Conservation (phyloP, 441 rosid species). For the Populus trichocarpa region DNA sequence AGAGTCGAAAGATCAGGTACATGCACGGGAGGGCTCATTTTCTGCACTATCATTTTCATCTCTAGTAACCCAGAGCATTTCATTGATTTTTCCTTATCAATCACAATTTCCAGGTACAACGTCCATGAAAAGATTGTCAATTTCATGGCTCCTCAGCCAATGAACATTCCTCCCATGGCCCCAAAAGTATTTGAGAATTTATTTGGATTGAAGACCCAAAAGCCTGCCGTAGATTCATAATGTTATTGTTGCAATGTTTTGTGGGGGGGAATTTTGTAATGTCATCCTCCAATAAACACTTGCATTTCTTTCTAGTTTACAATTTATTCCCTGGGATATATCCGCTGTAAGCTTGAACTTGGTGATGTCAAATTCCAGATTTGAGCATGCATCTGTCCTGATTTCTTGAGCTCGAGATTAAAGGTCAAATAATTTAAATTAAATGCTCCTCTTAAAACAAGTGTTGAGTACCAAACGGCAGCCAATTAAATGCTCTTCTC, state of each 20-base stretch:
- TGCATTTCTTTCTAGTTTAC: neutral
- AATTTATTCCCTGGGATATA: neutral
- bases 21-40: neutral
- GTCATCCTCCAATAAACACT: neutral
- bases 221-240: slow-evolving; percentile 16
- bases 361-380: neutral
- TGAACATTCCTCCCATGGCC: slow-evolving; percentile 62
- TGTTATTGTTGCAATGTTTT: neutral
- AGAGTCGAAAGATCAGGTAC: slow-evolving; percentile 90
- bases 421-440: neutral
- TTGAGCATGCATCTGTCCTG: neutral
- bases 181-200: slow-evolving; percentile 69
- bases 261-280: neutral
- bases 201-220: slow-evolving; percentile 52
- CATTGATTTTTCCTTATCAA: neutral
- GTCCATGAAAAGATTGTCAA: slow-evolving; percentile 83
- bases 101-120: slow-evolving; percentile 1
- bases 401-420: neutral
- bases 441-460: neutral
- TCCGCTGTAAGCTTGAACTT: neutral
- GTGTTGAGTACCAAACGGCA: neutral
- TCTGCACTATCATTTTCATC: neutral
- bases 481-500: no score
- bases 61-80: neutral
- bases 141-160: slow-evolving; percentile 77